Evolutionary conservation across 2,329 filamentous ascomycete genomes (phyloP).

Genomic region (Penicillium thymicola): DNA sequence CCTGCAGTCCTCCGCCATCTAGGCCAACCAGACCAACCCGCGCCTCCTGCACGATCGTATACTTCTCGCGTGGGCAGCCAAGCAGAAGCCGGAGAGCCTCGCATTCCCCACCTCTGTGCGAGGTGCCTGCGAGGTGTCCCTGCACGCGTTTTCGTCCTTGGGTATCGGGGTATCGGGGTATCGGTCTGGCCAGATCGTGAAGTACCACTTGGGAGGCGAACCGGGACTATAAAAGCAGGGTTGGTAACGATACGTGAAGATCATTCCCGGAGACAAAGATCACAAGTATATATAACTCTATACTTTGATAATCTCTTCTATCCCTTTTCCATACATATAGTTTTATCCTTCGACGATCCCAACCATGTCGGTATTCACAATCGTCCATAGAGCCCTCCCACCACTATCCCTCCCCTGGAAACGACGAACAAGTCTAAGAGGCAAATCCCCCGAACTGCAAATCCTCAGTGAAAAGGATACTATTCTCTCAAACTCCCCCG

Average conservation of each 20-base stretch:
- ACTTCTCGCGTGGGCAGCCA: slow-evolving; percentile 22
- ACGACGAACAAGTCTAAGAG: slow-evolving; percentile 13
- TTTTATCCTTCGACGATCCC: neutral
- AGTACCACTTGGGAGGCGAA: slow-evolving; percentile 6
- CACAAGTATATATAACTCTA: neutral
- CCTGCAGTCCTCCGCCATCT: slow-evolving; percentile 14
- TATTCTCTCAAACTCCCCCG: neutral
- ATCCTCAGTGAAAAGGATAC: neutral
- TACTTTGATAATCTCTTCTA: neutral
- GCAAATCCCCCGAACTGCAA: slow-evolving; percentile 16
- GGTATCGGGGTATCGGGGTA: slow-evolving; percentile 10
- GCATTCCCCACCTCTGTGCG: slow-evolving; percentile 18
- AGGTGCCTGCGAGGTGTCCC: slow-evolving; percentile 17
- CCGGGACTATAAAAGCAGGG: slow-evolving; percentile 3
- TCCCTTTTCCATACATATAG: neutral
- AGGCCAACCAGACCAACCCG: slow-evolving; percentile 14
- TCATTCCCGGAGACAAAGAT: neutral
- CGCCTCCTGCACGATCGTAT: slow-evolving; percentile 10
- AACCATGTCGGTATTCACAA: slow-evolving; percentile 19
- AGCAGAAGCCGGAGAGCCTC: slow-evolving; percentile 16
- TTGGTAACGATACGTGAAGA: neutral
- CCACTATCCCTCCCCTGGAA: slow-evolving; percentile 19
- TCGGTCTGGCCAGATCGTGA: slow-evolving; percentile 7
- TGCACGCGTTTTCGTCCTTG: slow-evolving; percentile 20
- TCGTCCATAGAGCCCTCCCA: slow-evolving; percentile 22